These are phyloP conservation scores for Nepenthes gracilis DNA, from an alignment of 148 eudicot species.

Conservation along the genomic window DNA sequence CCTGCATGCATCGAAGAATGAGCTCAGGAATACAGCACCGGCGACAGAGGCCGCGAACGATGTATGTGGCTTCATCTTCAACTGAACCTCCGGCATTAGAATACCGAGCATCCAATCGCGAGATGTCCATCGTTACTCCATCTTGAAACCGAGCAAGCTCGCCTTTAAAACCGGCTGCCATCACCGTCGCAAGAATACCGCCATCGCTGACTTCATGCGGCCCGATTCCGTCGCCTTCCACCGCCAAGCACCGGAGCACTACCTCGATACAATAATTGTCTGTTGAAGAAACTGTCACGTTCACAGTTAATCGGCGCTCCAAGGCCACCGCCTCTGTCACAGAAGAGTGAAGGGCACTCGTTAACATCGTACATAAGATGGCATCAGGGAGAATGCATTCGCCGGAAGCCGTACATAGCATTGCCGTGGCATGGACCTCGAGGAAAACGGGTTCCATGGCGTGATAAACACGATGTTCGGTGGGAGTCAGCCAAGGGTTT, in stretches of 20 bases:
- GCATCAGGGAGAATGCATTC: constrained; percentile 88
- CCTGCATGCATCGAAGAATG: constrained; percentile 86
- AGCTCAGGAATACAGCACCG: constrained; percentile 92
- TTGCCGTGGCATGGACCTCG: constrained; percentile 81
- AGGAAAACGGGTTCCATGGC: constrained; percentile 47
- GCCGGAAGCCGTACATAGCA: constrained; percentile 87
- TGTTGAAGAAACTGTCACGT: constrained; percentile 43
- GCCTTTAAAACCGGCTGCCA: constrained; percentile 94
- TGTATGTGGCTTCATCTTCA: constrained; percentile 72
- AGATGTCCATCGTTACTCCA: constrained; percentile 95
- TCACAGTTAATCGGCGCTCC: constrained; percentile 67
- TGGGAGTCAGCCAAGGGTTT: constrained; percentile 65
- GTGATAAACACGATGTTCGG: constrained; percentile 43
- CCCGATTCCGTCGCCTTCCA: constrained; percentile 79
- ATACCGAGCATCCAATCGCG: constrained; percentile 87
- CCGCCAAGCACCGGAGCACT: constrained; percentile 69
- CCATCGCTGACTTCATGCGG: constrained; percentile 72
- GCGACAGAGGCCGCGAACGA: constrained; percentile 80
- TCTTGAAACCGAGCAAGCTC: constrained; percentile 87
- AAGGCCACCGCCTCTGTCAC: constrained; percentile 61
- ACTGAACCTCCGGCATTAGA: constrained; percentile 40
- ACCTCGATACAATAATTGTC: constrained; percentile 61
- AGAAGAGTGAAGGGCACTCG: constrained; percentile 80
- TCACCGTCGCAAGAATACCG: constrained; percentile 71
- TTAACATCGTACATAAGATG: constrained; percentile 75